Percentiles rank a stretch among this genome's conserved stretches.
phyloP scores from a whole-genome alignment of 169 alveolate genomes.

The Besnoitia besnoiti region DNA sequence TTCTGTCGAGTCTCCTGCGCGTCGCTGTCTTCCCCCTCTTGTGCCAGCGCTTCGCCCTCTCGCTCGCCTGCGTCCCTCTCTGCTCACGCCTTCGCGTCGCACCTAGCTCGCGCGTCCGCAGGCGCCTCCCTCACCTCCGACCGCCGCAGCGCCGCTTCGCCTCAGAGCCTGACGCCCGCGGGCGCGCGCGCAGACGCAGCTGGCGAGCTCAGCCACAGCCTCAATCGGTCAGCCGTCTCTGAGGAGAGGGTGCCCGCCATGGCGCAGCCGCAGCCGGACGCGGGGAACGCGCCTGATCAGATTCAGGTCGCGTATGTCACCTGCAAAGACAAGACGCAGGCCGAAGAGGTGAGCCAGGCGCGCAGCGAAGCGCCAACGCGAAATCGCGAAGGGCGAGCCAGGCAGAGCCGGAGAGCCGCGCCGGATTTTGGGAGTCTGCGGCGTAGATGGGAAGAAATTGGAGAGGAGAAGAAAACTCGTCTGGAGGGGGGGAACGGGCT shows the following conservation, averaged over 20 bases:
- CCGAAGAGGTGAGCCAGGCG: neutral
- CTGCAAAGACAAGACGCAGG: neutral
- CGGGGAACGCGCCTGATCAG: neutral
- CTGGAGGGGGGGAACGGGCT: no score
- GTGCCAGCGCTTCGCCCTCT: neutral
- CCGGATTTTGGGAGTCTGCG: no score
- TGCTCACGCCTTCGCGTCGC: neutral
- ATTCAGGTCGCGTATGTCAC: conserved; percentile 3
- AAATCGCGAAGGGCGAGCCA: no score
- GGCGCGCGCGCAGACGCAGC: no score
- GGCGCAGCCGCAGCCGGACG: neutral
- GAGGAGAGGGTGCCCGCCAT: neutral
- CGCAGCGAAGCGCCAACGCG: neutral
- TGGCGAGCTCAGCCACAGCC: no score
- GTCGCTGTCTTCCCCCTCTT: neutral
- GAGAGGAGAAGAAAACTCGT: no score
- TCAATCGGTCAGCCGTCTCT: neutral
- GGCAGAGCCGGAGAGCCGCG: no score
- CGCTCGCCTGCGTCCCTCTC: neutral
- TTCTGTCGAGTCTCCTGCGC: neutral
- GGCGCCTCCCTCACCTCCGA: neutral
- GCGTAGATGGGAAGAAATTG: no score
- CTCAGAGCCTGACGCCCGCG: no score
- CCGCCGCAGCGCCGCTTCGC: no score
- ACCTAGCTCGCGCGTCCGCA: neutral